Percentiles rank a stretch among this genome's conserved stretches.
Evolutionary conservation across 169 alveolate genomes (phyloP).

Genomic region (Perkinsus olseni): DNA sequence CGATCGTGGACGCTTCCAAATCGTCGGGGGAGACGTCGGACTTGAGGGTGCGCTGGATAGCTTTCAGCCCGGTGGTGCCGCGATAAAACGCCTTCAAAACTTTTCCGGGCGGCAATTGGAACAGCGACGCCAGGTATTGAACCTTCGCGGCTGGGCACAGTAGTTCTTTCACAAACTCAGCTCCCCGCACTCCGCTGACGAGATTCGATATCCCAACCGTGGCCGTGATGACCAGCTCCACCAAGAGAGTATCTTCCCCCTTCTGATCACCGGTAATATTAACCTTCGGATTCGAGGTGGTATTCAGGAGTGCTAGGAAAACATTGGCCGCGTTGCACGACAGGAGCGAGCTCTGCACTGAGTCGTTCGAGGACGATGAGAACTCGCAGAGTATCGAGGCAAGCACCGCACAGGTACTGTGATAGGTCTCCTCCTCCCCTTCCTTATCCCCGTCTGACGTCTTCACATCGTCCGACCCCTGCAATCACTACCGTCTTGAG

Average conservation of each 20-base stretch:
- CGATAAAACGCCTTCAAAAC: background rate
- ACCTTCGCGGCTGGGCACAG: background rate
- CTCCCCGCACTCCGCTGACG: background rate
- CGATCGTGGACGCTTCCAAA: background rate
- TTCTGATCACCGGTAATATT: background rate
- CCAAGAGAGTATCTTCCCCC: background rate
- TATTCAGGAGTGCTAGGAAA: background rate
- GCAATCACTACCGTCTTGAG: background rate
- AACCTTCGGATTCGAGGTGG: background rate
- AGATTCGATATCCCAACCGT: background rate
- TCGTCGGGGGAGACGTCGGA: conserved; percentile 5
- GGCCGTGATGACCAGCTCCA: background rate
- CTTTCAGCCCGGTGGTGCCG: conserved; percentile 15
- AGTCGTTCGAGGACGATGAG: background rate
- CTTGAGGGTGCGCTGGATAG: background rate
- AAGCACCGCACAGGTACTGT: background rate
- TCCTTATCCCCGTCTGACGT: background rate
- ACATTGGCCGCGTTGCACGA: background rate
- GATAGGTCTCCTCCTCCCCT: background rate
- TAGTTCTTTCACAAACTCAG: background rate
- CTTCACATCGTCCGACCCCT: background rate
- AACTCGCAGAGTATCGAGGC: background rate
- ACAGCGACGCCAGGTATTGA: background rate
- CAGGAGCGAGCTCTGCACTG: background rate
- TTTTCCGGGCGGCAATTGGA: background rate